Base-by-base conservation (phyloP, 1,284 basidiomycete species). In the Phenoliferia sp. region DNA sequence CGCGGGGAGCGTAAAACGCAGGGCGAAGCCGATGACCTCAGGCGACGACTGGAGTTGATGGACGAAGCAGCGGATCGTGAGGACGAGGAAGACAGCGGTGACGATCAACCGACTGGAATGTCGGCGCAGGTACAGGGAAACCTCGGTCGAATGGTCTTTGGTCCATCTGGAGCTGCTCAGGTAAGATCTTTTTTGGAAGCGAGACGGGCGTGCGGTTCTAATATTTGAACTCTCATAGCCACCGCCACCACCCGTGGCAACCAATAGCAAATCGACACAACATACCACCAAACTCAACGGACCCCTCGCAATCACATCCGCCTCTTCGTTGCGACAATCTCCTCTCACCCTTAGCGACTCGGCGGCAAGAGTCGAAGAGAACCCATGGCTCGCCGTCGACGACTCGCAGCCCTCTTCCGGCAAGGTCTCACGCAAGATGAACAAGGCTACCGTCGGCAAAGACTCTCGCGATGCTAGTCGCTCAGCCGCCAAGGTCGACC, bases 321-420 rank as follows among this genome's bases (percentile, higher is more conserved):
- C 65, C 3, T 62, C 60, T 28, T 6, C 36, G 7, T 52, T 66
- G 1, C 36, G 60, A 12, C 35, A 56, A 5, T 69, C 71, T 0
- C 67, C 72, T 3, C 71, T 69, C 15, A 55, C 70, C 7, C 65
- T 73, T 4, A 50, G 67, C 28, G 34, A 65, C 17, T 52, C 60
- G 12, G 52, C 64, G 6, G 62, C 28, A n/a, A n/a, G n/a, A n/a
- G n/a, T n/a, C 35, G 77, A 80, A 52, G 62, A 77, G 58, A 92
- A 92, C 77, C 90, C 90, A 5, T 93, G 90, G 90, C 85, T 92
- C 29, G 80, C 79, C 0, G 12, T 77, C 28, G 60, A 28, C 32
- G 59, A 26, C 17, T 56, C n/a, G 29, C n/a, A 78, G 0, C 78
- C 78, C 31, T 77, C 80, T 22, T 74, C 78, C 15, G 68, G 79